These are phyloP conservation scores for Beauveria medogensis DNA, from an alignment of 2,329 filamentous ascomycete genomes.

Conservation along the genomic window DNA sequence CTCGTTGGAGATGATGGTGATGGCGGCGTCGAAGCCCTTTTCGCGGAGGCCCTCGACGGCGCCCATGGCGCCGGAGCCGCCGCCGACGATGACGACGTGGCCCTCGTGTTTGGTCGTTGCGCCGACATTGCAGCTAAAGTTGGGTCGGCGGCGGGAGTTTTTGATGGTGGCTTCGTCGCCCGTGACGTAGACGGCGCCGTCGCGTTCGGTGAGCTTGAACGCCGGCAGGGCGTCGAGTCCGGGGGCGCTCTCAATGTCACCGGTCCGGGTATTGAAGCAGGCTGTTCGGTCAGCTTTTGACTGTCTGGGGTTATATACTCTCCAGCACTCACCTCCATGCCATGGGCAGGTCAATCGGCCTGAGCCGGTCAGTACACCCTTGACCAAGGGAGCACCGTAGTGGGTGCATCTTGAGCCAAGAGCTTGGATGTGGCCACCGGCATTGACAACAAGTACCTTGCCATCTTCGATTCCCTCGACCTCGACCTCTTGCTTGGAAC, in stretches of 20 bases:
- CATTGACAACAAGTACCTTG: constrained; percentile 80
- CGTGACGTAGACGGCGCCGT: constrained; percentile 76
- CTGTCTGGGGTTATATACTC: not conserved
- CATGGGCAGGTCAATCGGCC: constrained; percentile 88
- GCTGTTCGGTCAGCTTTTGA: constrained; percentile 41
- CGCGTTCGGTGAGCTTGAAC: constrained; percentile 73
- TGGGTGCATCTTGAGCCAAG: constrained; percentile 80
- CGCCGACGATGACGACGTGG: constrained; percentile 77
- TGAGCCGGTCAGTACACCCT: constrained; percentile 73
- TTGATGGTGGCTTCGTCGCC: constrained; percentile 76
- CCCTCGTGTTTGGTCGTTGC: constrained; percentile 41
- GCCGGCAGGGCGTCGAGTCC: constrained; percentile 78
- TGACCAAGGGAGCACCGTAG: constrained; percentile 82
- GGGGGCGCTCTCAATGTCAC: constrained; percentile 92
- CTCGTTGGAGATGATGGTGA: constrained; percentile 80
- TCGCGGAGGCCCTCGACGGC: constrained; percentile 75
- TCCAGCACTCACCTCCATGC: constrained; percentile 67
- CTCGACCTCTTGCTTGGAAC: constrained; percentile 81
- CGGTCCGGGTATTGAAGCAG: constrained; percentile 83
- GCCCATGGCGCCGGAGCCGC: constrained; percentile 77
- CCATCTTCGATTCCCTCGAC: constrained; percentile 81
- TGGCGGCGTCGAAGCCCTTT: constrained; percentile 67
- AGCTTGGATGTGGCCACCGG: constrained; percentile 68
- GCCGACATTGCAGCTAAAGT: constrained; percentile 57
- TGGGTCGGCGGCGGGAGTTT: constrained; percentile 62